Conservation (phyloP, 2,329 filamentous ascomycete genomes). For the Diaporthe sp. region DNA sequence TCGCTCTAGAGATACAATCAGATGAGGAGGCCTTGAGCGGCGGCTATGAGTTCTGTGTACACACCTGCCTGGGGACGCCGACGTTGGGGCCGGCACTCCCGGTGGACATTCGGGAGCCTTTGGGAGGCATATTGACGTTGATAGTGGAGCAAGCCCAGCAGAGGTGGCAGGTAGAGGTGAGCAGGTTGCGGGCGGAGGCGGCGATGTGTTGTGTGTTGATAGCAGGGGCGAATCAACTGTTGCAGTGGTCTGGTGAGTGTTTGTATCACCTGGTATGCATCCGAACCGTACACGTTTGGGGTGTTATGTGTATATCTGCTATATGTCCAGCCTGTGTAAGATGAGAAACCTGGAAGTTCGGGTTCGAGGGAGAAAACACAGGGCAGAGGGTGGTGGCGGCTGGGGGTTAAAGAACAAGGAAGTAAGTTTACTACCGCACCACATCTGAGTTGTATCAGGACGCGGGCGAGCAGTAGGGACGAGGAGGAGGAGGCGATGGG, state of each 20-base stretch:
- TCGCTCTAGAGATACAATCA: constrained; percentile 67
- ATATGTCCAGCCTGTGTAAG: constrained; percentile 1
- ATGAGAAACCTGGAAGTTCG: not conserved
- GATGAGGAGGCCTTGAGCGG: not conserved
- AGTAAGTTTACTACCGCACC: not conserved
- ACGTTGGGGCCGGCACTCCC: constrained; percentile 25
- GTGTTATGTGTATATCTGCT: not conserved
- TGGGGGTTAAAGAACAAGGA: not conserved
- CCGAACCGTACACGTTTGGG: not conserved
- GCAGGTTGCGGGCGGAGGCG: not conserved
- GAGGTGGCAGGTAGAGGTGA: not conserved
- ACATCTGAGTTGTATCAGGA: not conserved
- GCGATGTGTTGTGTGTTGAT: not conserved
- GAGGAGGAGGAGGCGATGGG: constrained; percentile 9
- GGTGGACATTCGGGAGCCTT: constrained; percentile 13
- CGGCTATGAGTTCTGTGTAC: not conserved
- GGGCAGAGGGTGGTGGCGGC: not conserved
- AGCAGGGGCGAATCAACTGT: not conserved
- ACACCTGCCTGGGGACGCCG: constrained; percentile 33
- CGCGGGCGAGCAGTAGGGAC: not conserved
- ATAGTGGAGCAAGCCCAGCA: not conserved
- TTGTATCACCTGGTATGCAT: not conserved
- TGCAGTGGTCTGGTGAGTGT: not conserved
- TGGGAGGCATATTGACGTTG: constrained; percentile 17
- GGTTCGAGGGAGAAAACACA: not conserved